These are phyloP conservation scores for Tetrapisispora namnaoensis DNA, from an alignment of 805 yeast species.

Conservation along the genomic window DNA sequence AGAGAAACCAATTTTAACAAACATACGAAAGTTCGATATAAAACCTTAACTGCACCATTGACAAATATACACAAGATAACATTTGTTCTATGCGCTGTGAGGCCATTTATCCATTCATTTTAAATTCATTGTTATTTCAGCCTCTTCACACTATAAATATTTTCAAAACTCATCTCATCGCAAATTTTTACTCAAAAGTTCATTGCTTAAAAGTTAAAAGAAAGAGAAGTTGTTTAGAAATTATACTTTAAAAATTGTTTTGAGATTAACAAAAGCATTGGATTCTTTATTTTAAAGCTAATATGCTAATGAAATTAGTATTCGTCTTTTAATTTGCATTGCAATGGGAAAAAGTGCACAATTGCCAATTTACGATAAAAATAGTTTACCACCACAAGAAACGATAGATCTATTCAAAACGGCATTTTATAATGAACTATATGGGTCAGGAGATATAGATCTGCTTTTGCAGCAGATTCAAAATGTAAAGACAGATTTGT, in stretches of 20 bases:
- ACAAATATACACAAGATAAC: no score
- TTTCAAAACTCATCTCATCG: background rate
- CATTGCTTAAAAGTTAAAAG: background rate
- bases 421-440: conserved; percentile 21
- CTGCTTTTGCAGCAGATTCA: conserved; percentile 38
- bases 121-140: no score
- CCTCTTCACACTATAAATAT: background rate
- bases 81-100: no score
- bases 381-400: conserved; percentile 24
- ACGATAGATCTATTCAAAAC: conserved; percentile 24
- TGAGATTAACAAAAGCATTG: no score
- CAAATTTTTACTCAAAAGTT: background rate
- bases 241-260: no score
- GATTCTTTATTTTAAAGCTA: no score
- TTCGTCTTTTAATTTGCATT: no score
- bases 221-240: background rate
- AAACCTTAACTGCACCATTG: no score
- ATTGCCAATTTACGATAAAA: conserved; percentile 18
- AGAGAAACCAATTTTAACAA: no score
- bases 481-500: conserved; percentile 57
- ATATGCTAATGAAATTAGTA: no score
- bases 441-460: conserved; percentile 10
- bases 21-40: no score
- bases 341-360: conserved; percentile 4
- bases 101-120: no score